Conservation (phyloP, 345 rosid species). For the Hirschfeldia incana region DNA sequence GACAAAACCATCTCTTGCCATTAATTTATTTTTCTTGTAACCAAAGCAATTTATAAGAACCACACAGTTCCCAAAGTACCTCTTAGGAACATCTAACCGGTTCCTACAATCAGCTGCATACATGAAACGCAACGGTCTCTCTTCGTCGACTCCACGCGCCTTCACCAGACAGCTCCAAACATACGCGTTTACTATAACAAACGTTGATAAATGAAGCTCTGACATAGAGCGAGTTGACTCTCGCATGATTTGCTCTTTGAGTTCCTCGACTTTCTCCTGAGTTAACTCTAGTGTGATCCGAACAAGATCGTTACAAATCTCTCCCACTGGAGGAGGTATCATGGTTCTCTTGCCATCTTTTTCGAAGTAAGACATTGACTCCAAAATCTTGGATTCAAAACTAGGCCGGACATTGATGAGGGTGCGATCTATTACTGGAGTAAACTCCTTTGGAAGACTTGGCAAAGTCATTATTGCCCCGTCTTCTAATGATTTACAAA, state of each 20-base stretch:
- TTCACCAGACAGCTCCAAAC: conserved; percentile 17
- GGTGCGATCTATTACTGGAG: conserved; percentile 35
- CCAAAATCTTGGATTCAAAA: conserved; percentile 13
- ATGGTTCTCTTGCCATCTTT: conserved; percentile 25
- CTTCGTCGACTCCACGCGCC: conserved; percentile 20
- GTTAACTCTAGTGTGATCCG: conserved; percentile 33
- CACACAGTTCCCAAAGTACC: conserved; percentile 43
- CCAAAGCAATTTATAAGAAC: not conserved
- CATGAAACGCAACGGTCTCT: conserved; percentile 7
- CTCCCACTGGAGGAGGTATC: not conserved
- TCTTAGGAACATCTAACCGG: conserved; percentile 31
- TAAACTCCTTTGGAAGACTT: not conserved
- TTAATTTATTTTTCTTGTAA: not conserved
- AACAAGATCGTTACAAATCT: not conserved
- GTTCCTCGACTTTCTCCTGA: conserved; percentile 19
- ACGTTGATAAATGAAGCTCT: conserved; percentile 38
- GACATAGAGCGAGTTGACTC: not conserved
- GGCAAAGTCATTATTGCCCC: not conserved
- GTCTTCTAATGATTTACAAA: conserved; percentile 11
- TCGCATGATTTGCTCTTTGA: conserved; percentile 14
- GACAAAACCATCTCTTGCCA: conserved; percentile 13
- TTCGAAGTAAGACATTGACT: not conserved
- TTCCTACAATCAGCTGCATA: conserved; percentile 29
- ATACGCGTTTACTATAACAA: conserved; percentile 32
- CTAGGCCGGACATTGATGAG: conserved; percentile 19